phyloP scores from a whole-genome alignment of 2,329 filamentous ascomycete genomes.

The Nemania abortiva region DNA sequence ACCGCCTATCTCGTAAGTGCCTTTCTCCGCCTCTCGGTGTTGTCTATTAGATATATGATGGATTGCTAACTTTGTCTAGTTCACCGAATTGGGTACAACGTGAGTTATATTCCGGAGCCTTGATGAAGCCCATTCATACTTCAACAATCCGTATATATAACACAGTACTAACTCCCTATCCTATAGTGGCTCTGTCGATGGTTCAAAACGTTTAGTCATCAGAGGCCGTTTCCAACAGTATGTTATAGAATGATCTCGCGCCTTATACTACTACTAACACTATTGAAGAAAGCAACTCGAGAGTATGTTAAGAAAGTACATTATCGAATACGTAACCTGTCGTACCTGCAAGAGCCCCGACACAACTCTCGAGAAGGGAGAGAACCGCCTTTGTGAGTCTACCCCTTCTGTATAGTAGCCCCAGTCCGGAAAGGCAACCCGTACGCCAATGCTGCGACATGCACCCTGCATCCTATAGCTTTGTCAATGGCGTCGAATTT shows the following conservation, averaged over 20 bases:
- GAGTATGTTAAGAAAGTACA: constrained; percentile 40
- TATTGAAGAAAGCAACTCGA: constrained; percentile 38
- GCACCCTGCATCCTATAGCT: neutral
- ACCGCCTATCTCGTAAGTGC: constrained; percentile 79
- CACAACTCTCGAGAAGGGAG: constrained; percentile 97
- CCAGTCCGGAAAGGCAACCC: too few relatives aligned
- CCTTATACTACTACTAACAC: constrained; percentile 57
- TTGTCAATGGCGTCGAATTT: neutral
- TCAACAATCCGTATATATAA: neutral
- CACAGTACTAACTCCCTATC: constrained; percentile 21
- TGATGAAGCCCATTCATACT: neutral
- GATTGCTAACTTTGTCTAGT: constrained; percentile 54
- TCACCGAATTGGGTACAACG: constrained; percentile 96
- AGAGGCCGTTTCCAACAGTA: constrained; percentile 99
- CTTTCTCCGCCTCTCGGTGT: too few relatives aligned
- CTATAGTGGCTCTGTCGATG: constrained; percentile 83
- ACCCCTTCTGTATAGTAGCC: too few relatives aligned
- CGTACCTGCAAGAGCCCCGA: constrained; percentile 97
- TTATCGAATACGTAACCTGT: constrained; percentile 97
- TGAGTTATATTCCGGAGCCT: constrained; percentile 21
- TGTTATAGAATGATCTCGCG: constrained; percentile 71
- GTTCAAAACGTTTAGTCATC: constrained; percentile 92
- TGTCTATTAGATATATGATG: neutral
- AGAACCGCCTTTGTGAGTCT: constrained; percentile 83
- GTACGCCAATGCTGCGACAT: too few relatives aligned